Evolutionary conservation across 1,139 yeast genomes (phyloP).

Genomic region (Scheffersomyces segobiensis): DNA sequence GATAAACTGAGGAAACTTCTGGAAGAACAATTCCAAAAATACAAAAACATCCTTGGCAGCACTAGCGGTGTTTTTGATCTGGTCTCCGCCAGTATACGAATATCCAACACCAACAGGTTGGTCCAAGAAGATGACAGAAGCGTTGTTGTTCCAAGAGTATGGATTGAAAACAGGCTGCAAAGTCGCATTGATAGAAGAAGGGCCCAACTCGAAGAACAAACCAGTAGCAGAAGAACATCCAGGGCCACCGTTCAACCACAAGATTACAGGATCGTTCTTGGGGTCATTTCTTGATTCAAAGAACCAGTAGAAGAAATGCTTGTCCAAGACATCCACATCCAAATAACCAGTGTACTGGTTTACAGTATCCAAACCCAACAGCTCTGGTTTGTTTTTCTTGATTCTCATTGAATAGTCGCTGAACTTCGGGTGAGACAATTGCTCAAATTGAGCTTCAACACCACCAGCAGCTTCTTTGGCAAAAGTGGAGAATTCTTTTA

Average conservation of each 20-base stretch:
- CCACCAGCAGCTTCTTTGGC: background rate
- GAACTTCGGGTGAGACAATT: slow-evolving; percentile 16
- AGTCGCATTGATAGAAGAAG: slow-evolving; percentile 52
- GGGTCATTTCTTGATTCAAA: slow-evolving; percentile 62
- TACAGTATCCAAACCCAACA: slow-evolving; percentile 54
- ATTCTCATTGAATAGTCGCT: slow-evolving; percentile 41
- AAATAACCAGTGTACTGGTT: slow-evolving; percentile 67
- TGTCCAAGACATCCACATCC: slow-evolving; percentile 54
- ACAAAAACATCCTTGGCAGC: slow-evolving; percentile 82
- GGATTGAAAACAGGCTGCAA: slow-evolving; percentile 59
- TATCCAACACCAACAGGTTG: slow-evolving; percentile 81
- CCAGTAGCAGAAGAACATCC: slow-evolving; percentile 75
- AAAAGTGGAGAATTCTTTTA: slow-evolving; percentile 7
- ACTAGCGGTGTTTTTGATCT: slow-evolving; percentile 60
- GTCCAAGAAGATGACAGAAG: slow-evolving; percentile 68
- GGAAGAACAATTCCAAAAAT: slow-evolving; percentile 74
- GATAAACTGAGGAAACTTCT: slow-evolving; percentile 65
- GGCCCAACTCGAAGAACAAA: slow-evolving; percentile 66
- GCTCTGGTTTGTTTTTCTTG: slow-evolving; percentile 41
- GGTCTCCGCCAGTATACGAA: slow-evolving; percentile 61
- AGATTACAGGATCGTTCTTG: slow-evolving; percentile 56
- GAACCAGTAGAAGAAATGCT: slow-evolving; percentile 82
- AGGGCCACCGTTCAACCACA: slow-evolving; percentile 79
- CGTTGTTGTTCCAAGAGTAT: slow-evolving; percentile 68
- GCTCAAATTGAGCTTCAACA: slow-evolving; percentile 7